Conservation (phyloP, 2,329 filamentous ascomycete genomes). For the Mollisia scopiformis region DNA sequence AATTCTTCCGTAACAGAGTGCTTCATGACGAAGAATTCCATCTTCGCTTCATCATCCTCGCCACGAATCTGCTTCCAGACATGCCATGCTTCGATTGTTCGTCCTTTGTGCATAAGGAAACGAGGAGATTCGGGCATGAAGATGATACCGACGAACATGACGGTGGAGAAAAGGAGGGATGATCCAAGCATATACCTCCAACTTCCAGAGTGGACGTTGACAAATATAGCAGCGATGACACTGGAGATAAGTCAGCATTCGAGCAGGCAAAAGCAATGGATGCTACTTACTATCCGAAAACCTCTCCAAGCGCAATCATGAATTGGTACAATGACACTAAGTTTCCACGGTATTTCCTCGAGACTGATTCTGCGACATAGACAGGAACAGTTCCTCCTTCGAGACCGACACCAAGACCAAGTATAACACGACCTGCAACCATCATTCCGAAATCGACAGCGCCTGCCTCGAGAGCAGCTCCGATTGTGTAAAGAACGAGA, state of each 20-base stretch:
- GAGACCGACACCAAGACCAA: conserved; percentile 72
- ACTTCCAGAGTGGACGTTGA: conserved; percentile 64
- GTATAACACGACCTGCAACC: conserved; percentile 66
- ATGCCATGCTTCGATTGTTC: conserved; percentile 60
- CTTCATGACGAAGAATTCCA: conserved; percentile 76
- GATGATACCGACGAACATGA: conserved; percentile 65
- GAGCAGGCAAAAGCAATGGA: neutral
- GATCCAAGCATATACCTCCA: conserved; percentile 77
- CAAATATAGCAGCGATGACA: conserved; percentile 72
- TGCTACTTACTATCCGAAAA: conserved; percentile 59
- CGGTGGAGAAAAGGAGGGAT: conserved; percentile 70
- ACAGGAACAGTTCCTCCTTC: conserved; percentile 76
- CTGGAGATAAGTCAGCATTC: neutral
- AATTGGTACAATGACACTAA: conserved; percentile 76
- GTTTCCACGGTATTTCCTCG: conserved; percentile 68
- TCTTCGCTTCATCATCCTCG: conserved; percentile 57
- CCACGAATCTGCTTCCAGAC: conserved; percentile 77
- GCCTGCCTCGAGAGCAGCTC: conserved; percentile 69
- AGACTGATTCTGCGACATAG: conserved; percentile 75
- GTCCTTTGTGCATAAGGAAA: conserved; percentile 70
- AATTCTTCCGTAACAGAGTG: conserved; percentile 61
- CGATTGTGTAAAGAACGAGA: conserved; percentile 70
- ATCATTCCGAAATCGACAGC: conserved; percentile 74
- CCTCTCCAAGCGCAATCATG: conserved; percentile 75
- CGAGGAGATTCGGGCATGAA: conserved; percentile 73